Evolutionary conservation across 176 grass and related monocot species (phyloP).

Genomic region (Zoysia pacifica): DNA sequence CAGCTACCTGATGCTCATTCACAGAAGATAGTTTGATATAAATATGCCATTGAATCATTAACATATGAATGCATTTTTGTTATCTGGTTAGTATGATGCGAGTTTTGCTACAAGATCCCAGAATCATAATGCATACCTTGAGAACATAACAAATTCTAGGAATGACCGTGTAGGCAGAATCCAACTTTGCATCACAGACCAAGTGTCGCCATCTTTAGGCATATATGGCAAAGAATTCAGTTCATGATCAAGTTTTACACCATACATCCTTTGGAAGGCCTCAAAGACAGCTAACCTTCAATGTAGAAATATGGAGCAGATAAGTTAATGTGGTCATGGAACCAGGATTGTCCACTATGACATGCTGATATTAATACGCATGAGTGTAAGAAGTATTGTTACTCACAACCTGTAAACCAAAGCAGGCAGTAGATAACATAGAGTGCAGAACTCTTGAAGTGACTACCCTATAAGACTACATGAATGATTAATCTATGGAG

Average conservation of each 20-base stretch:
- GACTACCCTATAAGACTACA: too few species aligned
- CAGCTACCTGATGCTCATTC: neutral
- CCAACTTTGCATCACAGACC: conserved; percentile 99
- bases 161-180: conserved; percentile 87
- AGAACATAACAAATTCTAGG: conserved; percentile 99
- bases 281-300: conserved; percentile 71
- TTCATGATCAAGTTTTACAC: conserved; percentile 64
- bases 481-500: too few species aligned
- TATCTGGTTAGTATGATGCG: too few species aligned
- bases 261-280: conserved; percentile 85
- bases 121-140: conserved; percentile 57
- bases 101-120: conserved; percentile 11
- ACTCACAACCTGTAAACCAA: too few species aligned
- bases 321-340: conserved; percentile 30
- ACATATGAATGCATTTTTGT: neutral
- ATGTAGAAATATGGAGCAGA: conserved; percentile 29
- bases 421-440: too few species aligned
- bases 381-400: too few species aligned
- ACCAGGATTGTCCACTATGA: neutral
- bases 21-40: conserved; percentile 28
- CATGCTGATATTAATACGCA: neutral
- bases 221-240: conserved; percentile 53
- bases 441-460: too few species aligned
- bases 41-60: conserved; percentile 15
- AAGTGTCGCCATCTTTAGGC: conserved; percentile 75